Percentiles rank a stretch among this genome's conserved stretches.
Evolutionary conservation across 306 rosid genomes (phyloP).

Genomic region (Vachellia collinsii): DNA sequence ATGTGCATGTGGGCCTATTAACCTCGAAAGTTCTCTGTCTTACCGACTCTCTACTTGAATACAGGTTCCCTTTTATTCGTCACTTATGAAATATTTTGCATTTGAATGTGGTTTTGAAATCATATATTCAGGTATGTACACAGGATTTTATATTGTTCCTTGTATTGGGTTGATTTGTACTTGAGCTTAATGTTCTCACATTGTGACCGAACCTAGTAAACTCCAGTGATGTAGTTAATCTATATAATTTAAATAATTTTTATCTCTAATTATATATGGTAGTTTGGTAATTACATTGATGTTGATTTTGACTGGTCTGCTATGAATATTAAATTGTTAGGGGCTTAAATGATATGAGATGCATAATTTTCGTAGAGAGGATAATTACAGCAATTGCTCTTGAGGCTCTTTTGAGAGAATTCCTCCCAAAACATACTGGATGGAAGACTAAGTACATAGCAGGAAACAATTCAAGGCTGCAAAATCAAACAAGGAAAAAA

Average conservation of each 20-base stretch:
- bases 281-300: background rate
- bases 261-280: background rate
- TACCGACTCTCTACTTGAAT: constrained; percentile 66
- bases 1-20: constrained; percentile 52
- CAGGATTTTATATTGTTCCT: background rate
- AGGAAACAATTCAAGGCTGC: constrained; percentile 53
- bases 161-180: background rate
- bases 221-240: background rate
- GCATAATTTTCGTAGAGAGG: constrained; percentile 87
- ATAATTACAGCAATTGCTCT: constrained; percentile 73
- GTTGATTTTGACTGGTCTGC: constrained; percentile 25
- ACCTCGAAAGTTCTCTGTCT: constrained; percentile 77
- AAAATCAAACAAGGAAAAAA: constrained; percentile 58
- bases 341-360: constrained; percentile 65
- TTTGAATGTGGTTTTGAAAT: constrained; percentile 21
- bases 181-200: constrained; percentile 3
- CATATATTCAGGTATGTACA: constrained; percentile 3
- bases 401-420: constrained; percentile 51
- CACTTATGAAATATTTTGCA: constrained; percentile 21
- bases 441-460: constrained; percentile 86
- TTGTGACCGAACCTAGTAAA: constrained; percentile 4
- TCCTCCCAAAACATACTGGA: constrained; percentile 63
- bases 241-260: background rate
- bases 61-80: constrained; percentile 58
- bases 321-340: constrained; percentile 39